Conservation (phyloP, 1,139 yeast species). For the Zygosaccharomyces sapae region DNA sequence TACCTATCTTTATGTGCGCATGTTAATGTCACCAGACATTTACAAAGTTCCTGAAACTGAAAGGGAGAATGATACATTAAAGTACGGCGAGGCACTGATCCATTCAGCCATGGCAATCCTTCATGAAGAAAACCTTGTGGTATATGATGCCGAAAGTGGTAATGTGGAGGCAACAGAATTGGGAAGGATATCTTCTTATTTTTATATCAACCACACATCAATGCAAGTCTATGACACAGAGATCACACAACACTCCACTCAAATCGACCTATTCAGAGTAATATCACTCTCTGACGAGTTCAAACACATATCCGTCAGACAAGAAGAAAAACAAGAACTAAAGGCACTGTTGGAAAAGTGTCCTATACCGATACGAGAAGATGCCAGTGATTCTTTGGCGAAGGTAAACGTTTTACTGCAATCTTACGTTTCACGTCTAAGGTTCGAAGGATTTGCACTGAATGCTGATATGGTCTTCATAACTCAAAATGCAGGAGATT, state of each 20-base stretch:
- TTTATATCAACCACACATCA: conserved; percentile 73
- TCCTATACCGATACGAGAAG: conserved; percentile 82
- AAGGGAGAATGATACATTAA: conserved; percentile 45
- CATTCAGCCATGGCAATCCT: conserved; percentile 72
- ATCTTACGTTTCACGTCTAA: conserved; percentile 71
- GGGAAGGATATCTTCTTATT: conserved; percentile 84
- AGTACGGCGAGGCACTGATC: conserved; percentile 61
- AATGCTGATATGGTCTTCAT: conserved; percentile 92
- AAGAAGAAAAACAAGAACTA: conserved; percentile 80
- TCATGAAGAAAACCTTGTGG: conserved; percentile 50
- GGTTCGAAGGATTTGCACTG: conserved; percentile 83
- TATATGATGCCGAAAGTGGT: conserved; percentile 54
- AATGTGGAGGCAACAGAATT: conserved; percentile 59
- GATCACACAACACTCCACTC: conserved; percentile 60
- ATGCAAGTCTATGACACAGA: conserved; percentile 58
- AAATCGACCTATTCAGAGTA: conserved; percentile 70
- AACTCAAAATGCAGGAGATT: conserved; percentile 91
- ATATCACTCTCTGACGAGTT: conserved; percentile 86
- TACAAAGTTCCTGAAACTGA: conserved; percentile 63
- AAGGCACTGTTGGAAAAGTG: conserved; percentile 64
- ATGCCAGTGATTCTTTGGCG: conserved; percentile 65
- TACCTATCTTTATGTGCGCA: conserved; percentile 76
- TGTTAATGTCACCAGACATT: conserved; percentile 66
- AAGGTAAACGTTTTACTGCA: conserved; percentile 80
- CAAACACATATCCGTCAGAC: conserved; percentile 74